phyloP scores from a whole-genome alignment of 257 asterid species.

The Solanum ossicruentum region DNA sequence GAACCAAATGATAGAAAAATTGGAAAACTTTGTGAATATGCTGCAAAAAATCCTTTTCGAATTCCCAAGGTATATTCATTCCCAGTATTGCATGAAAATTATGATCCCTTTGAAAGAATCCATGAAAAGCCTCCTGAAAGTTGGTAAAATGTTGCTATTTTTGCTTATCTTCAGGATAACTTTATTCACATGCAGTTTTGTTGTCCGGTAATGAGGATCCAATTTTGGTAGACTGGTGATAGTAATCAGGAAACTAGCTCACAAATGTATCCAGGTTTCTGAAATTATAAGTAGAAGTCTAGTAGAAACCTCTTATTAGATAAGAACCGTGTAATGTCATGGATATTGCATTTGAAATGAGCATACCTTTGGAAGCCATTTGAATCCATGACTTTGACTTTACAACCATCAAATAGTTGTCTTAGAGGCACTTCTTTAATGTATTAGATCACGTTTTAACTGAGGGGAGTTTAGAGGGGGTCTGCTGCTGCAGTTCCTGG shows the following conservation, averaged over 20 bases:
- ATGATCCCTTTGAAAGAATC: not conserved
- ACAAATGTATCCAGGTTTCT: not conserved
- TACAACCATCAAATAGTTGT: not conserved
- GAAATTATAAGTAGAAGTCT: not conserved
- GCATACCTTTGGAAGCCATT: not conserved
- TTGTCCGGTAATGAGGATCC: not conserved
- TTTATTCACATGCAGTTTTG: not conserved
- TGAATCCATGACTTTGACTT: not conserved
- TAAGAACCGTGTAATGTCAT: not conserved
- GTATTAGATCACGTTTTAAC: not conserved
- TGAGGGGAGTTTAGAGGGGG: not conserved
- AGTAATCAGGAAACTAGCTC: not conserved
- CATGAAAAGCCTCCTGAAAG: not conserved
- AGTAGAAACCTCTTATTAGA: not conserved
- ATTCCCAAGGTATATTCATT: constrained; percentile 68
- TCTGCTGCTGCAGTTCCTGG: not conserved
- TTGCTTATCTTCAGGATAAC: not conserved
- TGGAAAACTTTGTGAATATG: constrained; percentile 90
- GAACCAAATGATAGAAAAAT: constrained; percentile 88
- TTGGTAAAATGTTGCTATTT: not conserved
- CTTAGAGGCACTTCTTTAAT: not conserved
- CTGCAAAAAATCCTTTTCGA: constrained; percentile 86
- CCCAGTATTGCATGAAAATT: not conserved
- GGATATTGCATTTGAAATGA: not conserved
- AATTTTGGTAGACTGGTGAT: not conserved